Base-by-base conservation (phyloP, 2,329 filamentous ascomycete species). In the Alternaria sp. region DNA sequence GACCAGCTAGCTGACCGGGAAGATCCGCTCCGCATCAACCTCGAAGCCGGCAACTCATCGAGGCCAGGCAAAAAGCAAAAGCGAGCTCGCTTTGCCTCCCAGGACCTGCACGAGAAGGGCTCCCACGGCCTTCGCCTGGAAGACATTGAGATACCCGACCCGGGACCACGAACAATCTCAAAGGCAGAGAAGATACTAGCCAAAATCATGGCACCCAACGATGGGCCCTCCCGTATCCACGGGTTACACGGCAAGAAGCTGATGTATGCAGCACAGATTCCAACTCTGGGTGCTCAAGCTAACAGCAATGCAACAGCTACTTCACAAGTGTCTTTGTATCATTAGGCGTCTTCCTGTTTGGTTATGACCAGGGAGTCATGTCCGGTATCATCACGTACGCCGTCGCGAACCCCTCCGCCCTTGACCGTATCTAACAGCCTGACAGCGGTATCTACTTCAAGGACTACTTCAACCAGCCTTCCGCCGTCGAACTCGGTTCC, bases 241-340 rank as follows among this genome's bases (percentile, higher is more conserved):
- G 95, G 95, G 85, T 87, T 99, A 72, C 97, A 96, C 74, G 95
- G 95, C 83, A 97, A 96, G 85, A 90, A 94, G 81, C 85, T 99
- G 75, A 87, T 99, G 90, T 97, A 87, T 73, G 88, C 79, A 38
- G 30, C 54, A 22, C 28, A 46, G 22, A 45, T 28, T 2, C 30
- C 27, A 43, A 16, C 8, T 18, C 40, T 14, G 20, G 12, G 8
- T 25, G 12, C 7, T 7, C n/a, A 11, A 46, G 34, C 67, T 73
- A 27, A n/a, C 40, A 43, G 20, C 8, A 3, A 57, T 74, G 20
- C 8, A 3, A 57, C 74, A 97, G 93, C 67, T 97, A 97, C 78
- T 97, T 97, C 77, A 97, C 94, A 50, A 97, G 92, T 81, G 91
- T 97, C 48, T 92, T 94, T 76, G 92, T 94, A 63, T 94, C 92